Percentiles rank a stretch among this genome's conserved stretches.
Conservation (phyloP, 257 asterid genomes). For the Salvia hispanica region DNA sequence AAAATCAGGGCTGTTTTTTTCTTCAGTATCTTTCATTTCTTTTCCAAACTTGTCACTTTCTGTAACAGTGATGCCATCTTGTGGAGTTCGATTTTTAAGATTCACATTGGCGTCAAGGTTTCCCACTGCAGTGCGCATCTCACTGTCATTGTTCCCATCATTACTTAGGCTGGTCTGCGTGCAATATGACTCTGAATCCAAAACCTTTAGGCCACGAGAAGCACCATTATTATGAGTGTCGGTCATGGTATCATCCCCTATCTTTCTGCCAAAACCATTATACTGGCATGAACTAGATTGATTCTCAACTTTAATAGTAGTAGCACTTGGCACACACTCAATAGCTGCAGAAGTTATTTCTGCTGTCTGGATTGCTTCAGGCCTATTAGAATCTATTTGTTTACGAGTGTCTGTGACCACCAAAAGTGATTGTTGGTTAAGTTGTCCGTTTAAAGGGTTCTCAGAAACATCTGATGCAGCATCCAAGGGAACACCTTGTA, state of each 20-base stretch:
- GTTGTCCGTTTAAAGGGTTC: conserved; percentile 39
- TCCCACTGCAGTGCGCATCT: conserved; percentile 36
- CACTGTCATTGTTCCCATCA: conserved; percentile 51
- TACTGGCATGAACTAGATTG: conserved; percentile 46
- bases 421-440: conserved; percentile 40
- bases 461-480: conserved; percentile 39
- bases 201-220: conserved; percentile 41
- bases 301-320: conserved; percentile 42
- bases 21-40: conserved; percentile 48
- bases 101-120: conserved; percentile 43
- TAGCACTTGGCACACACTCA: conserved; percentile 42
- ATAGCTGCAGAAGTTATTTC: conserved; percentile 39
- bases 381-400: conserved; percentile 36
- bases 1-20: conserved; percentile 38
- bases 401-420: conserved; percentile 42
- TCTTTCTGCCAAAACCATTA: conserved; percentile 48
- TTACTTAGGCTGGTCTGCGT: conserved; percentile 41
- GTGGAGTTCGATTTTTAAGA: conserved; percentile 36
- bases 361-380: conserved; percentile 37
- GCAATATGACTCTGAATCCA: conserved; percentile 69
- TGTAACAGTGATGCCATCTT: conserved; percentile 34
- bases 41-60: conserved; percentile 42
- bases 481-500: conserved; percentile 33
- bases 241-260: conserved; percentile 38
- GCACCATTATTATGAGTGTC: conserved; percentile 39